Base-by-base conservation (phyloP, 139 green algal genomes). In the Gonium pectorale region DNA sequence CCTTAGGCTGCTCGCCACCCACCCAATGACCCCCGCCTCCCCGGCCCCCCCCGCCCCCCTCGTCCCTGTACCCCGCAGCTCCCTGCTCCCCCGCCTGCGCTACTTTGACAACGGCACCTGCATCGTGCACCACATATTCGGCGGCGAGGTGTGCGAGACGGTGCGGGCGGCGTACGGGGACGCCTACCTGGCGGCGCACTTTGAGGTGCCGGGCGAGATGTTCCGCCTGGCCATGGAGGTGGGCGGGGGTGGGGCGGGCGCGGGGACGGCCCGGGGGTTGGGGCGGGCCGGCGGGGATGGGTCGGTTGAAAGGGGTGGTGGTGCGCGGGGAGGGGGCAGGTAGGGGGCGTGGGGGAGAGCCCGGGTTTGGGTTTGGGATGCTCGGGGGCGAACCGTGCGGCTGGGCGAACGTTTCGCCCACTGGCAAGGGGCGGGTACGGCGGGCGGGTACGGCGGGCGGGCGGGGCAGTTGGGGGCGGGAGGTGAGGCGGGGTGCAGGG, bases 121-220 rank as follows among this genome's bases (percentile, higher is more conserved):
- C 92, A 95, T 99, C 43, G 97, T 99, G 87, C 97, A 99, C 89
- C 95, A 99, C 92, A 92, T 99, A 54, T 99, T 99, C 91, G 97
- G 97, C 24, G 93, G 91, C 2, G 95, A 98, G 82, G 94, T 89
- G 67, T 87, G 79, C 49, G 86, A 89, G 56, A 11, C 83, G 19
- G 75, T 92, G 67, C 52, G 86, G 35, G 71, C 91, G 77, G 88
- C 67, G 4, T 99, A 99, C 86, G 84, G 90, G 26, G 97, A 99
- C 86, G 97, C 97, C 9, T 99, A 96, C 89, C 90, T 98, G 41
- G 96, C 97, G 7, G 97, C 97, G 0, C 97, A 99, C 90, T 99
- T 99, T 86, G 97, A 99, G 92, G 96, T 97, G 44, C 96, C 96
- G 11, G 96, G 96, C 1, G 96, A 98, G 90, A 98, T 99, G 95